Evolutionary conservation across 2,329 filamentous ascomycete species (phyloP), one percentile per base, ranked within the genome.

Genomic region (Aspergillus carbonarius): DNA sequence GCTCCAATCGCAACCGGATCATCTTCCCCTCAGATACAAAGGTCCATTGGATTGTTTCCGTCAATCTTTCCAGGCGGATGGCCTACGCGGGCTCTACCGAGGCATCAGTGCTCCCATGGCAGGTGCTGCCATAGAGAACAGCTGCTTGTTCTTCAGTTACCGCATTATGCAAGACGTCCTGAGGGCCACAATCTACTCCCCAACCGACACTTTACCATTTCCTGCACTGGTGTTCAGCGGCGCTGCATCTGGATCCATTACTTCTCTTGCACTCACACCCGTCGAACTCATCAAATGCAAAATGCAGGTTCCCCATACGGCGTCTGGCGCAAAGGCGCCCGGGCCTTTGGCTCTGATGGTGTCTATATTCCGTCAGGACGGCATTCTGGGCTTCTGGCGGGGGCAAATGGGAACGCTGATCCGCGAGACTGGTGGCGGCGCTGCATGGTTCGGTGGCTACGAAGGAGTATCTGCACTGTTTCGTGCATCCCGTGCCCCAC

Each of bases 251-350:
- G 95, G 95, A 34, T 89, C 90, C 39, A 90, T 96, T 69, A 96
- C 95, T 0, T 96, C 92, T 0, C 83, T 97, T 49, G 86, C 96
- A 32, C 85, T 99, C 61, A 99, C 95, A 0, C 95, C 95, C 0
- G 92, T 99, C 65, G 95, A 99, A 78, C 85, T 99, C 54, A 90
- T 99, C 72, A 99, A 99, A 78, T 99, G 95, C 84, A 96, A 95
- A 77, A 96, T 99, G 79, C 95, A 99, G 75, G 93, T 93, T 0
- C 91, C 84, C 15, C 57, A 78, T 4, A 73, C 72, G 23, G 70
- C 69, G 2, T 74, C 74, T 3, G 67, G 63, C 10, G 53, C 63
- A 12, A 80, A 78, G 12, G 77, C 83, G 3, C 82, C 90, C 5
- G 84, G 85, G 1, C 88, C 92, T 0, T 71, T 91, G 12, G 77